Percentiles rank a stretch among this genome's conserved stretches.
These are phyloP conservation scores for Candida broadrunensis DNA, from an alignment of 805 yeast genomes.

Conservation along the genomic window DNA sequence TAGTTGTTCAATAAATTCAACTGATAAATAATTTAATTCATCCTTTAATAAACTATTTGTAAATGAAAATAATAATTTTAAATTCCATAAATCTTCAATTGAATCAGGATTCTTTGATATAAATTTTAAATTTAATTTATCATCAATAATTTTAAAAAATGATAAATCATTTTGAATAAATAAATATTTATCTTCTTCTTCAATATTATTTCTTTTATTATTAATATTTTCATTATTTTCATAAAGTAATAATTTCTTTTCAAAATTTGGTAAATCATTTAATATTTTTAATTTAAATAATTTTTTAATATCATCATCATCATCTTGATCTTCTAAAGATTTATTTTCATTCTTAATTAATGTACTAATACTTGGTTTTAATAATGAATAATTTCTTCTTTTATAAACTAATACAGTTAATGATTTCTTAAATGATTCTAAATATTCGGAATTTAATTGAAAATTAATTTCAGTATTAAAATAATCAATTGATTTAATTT, in stretches of 20 bases:
- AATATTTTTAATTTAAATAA: slow-evolving; percentile 21
- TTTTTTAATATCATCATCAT: slow-evolving; percentile 23
- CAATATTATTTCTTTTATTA: slow-evolving; percentile 7
- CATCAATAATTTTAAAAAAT: slow-evolving; percentile 47
- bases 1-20: slow-evolving; percentile 52
- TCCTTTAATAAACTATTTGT: slow-evolving; percentile 42
- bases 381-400: slow-evolving; percentile 38
- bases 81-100: slow-evolving; percentile 60
- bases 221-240: slow-evolving; percentile 21
- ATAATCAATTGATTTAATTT: slow-evolving; percentile 46
- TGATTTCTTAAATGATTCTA: slow-evolving; percentile 40
- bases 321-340: slow-evolving; percentile 21
- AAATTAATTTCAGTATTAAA: slow-evolving; percentile 53
- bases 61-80: slow-evolving; percentile 59
- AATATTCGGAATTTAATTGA: slow-evolving; percentile 36
- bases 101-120: slow-evolving; percentile 40
- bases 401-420: slow-evolving; percentile 52
- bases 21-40: slow-evolving; percentile 42
- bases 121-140: slow-evolving; percentile 48
- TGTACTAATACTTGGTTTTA: slow-evolving; percentile 29
- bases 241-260: slow-evolving; percentile 26
- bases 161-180: slow-evolving; percentile 33
- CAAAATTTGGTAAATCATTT: slow-evolving; percentile 20
- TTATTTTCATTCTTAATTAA: slow-evolving; percentile 34
- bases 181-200: slow-evolving; percentile 11